Base-by-base conservation (phyloP, 768 basidiomycete species). In the Podaxis rugospora region DNA sequence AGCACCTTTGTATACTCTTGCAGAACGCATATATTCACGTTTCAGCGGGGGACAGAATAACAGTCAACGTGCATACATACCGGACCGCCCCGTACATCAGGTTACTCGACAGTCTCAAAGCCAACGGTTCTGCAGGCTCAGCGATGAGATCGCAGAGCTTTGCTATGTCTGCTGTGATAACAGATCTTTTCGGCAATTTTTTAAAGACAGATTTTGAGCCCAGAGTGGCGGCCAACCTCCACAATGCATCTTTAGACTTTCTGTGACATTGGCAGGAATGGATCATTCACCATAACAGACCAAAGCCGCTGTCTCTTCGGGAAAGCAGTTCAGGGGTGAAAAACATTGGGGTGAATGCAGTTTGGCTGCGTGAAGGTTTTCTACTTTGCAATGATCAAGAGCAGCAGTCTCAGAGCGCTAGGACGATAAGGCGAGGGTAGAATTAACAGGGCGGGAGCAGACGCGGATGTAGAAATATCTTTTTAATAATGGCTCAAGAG, bases 211-310 rank as follows among this genome's bases (percentile, higher is more conserved):
- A 90, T 74, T 88, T 90, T 6, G 93, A 87, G 44, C 94, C 94
- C 23, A 95, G 78, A 1, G 94, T 96, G 1, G 94, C 93, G 6
- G 92, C 92, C 23, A 96, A 85, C 94, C 94, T 96, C 61, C 32
- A 52, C 63, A 62, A 61, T 25, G 21, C 40, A 51, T 36, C 25
- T 37, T 32, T 21, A 49, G 21, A 28, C 51, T 44, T 56, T 32
- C 9, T 53, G 37, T 36, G 27, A 46, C 25, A 16, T 25, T n/a
- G 1, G 11, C 11, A 18, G 4, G 13, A 27, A 2, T 6, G 5
- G 40, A 27, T 36, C 1, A 54, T 28, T 25, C 61, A 92, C 92
- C 92, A 94, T 18, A 93, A 78, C n/a, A 94, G 82, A 60, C 93
- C 94, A 67, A 92, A 94, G 13, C 93, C 92, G 65, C 88, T 92